Evolutionary conservation across 192 early-diverging fungal species (phyloP), one percentile per base, ranked within the genome.

Genomic region (Coemansia sp.): DNA sequence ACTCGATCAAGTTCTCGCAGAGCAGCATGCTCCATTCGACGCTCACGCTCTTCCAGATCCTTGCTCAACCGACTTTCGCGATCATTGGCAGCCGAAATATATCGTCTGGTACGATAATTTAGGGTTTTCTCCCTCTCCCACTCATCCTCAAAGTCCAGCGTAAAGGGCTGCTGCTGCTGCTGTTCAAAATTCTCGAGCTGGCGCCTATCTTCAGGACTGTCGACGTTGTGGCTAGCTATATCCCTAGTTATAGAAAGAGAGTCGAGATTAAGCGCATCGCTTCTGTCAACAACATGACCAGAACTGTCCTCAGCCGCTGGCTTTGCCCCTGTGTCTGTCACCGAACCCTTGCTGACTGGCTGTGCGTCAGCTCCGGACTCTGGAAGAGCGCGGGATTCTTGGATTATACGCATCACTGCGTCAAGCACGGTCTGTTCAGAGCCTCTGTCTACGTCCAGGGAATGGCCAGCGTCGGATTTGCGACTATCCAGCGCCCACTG

Each of bases 1-100:
- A 82, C 31, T 0, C 70, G 65, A 16, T 78, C 84, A 0, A 86
- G 72, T 27, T 78, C 79, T 15, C 72, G 76, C 68, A 81, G 42
- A 5, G 71, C 68, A 55, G 65, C 71, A n/a, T 70, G 49, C 60
- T 75, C 73, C 13, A 72, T 44, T 42, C 66, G 66, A 16, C 46
- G 52, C 44, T 73, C 76, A 34, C 81, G 81, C 11, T 78, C 76
- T 18, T 10, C 60, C 12, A 72, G 65, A 27, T 66, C 73, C 29
- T 47, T 66, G 40, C 51, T 38, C 55, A 75, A 63, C n/a, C 55
- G 62, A 12, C 59, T 27, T 40, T 75, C 76, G 57, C 72, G 73
- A 47, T 83, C 76, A 29, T 62, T 69, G 29, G 72, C 79, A 5
- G 66, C 76, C 18, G 60, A 41, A 15, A 83, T 31, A 31, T 73